A percentile compares a stretch with the other conserved stretches of the same genome.
Evolutionary conservation across 2,329 filamentous ascomycete species (phyloP).

Genomic region (Mycogone perniciosa): DNA sequence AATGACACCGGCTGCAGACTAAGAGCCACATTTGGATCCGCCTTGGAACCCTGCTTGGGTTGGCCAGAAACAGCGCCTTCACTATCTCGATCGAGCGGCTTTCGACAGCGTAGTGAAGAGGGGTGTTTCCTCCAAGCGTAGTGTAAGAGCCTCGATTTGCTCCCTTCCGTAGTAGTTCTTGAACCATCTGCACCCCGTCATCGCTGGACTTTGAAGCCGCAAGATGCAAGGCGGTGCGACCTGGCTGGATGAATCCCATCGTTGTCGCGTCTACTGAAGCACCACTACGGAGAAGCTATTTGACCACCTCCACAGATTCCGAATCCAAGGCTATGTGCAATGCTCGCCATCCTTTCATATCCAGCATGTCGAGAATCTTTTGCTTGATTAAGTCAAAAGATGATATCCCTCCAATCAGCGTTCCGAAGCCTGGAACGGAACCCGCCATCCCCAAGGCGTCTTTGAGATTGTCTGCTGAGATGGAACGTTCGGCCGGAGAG

Average conservation of each 20-base stretch:
- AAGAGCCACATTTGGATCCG: background rate
- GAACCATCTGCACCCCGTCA: background rate
- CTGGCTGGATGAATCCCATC: background rate
- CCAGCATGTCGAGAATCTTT: background rate
- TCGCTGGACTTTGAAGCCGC: conserved; percentile 1
- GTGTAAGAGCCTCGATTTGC: background rate
- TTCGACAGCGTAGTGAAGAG: conserved; percentile 2
- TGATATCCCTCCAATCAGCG: background rate
- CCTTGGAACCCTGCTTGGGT: background rate
- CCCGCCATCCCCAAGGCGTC: too few species aligned
- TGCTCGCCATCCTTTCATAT: conserved; percentile 1
- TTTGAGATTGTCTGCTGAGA: background rate
- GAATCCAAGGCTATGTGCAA: conserved; percentile 1
- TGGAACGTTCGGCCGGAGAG: background rate
- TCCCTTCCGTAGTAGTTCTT: background rate
- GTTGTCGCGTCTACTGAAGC: background rate
- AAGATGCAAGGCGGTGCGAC: background rate
- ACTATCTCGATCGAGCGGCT: background rate
- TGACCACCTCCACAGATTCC: conserved; percentile 2
- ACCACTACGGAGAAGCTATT: background rate
- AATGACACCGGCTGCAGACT: too few species aligned
- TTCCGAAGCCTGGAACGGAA: background rate
- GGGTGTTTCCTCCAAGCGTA: conserved; percentile 2
- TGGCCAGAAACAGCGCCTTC: background rate
- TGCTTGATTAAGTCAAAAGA: background rate